These are phyloP conservation scores for Fagopyrum homotropicum DNA, from an alignment of 148 eudicot species.

Conservation along the genomic window DNA sequence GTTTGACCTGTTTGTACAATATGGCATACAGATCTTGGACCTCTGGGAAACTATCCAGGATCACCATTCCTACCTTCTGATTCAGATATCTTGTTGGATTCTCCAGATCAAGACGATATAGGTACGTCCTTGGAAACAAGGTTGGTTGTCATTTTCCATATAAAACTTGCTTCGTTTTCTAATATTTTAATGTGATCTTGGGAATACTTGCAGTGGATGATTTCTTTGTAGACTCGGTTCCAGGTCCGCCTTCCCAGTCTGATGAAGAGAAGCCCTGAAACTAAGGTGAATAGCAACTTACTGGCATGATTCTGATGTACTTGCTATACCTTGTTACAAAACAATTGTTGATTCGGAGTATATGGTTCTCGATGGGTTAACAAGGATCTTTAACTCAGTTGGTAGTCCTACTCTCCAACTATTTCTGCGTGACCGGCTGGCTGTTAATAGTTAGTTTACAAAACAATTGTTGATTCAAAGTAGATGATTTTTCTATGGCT, in stretches of 20 bases:
- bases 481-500: too few species aligned
- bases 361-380: neutral
- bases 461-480: neutral
- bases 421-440: neutral
- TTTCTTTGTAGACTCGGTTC: conserved; percentile 86
- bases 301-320: neutral
- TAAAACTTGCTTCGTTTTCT: too few species aligned
- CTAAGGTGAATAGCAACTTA: neutral
- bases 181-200: neutral
- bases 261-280: conserved; percentile 62
- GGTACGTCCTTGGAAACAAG: conserved; percentile 31
- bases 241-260: conserved; percentile 56
- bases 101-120: conserved; percentile 79
- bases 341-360: neutral
- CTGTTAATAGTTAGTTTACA: neutral
- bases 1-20: neutral
- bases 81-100: conserved; percentile 80
- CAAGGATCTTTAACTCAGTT: neutral
- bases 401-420: neutral
- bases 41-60: conserved; percentile 93
- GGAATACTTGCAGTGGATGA: conserved; percentile 62
- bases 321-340: neutral
- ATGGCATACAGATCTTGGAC: conserved; percentile 70
- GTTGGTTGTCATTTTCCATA: too few species aligned
- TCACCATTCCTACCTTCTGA: conserved; percentile 93